Conservation (phyloP, 2,329 filamentous ascomycete genomes). For the Aureobasidium sp. region DNA sequence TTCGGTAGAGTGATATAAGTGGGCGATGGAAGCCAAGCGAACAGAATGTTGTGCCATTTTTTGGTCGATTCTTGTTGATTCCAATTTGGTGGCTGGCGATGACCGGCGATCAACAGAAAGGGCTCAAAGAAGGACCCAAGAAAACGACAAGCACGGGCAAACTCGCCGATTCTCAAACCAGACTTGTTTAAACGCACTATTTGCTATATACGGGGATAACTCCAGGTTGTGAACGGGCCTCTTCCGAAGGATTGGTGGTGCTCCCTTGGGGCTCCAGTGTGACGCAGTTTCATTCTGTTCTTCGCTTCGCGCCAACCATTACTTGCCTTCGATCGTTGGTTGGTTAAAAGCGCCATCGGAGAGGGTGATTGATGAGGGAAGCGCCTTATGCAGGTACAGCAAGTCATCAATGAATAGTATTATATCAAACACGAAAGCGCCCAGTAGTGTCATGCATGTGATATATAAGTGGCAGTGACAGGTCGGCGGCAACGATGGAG, state of each 20-base stretch:
- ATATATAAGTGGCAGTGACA: background rate
- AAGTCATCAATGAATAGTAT: background rate
- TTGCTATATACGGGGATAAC: background rate
- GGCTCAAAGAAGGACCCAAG: background rate
- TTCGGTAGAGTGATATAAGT: slow-evolving; percentile 9
- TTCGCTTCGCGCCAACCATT: background rate
- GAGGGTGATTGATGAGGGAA: background rate
- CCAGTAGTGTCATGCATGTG: slow-evolving; percentile 7
- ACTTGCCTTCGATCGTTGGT: background rate
- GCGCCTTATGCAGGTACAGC: slow-evolving; percentile 10
- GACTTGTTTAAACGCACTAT: background rate
- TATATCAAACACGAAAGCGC: background rate
- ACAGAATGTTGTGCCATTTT: background rate
- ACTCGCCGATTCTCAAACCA: background rate
- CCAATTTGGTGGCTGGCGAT: slow-evolving; percentile 10
- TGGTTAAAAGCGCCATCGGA: background rate
- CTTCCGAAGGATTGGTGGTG: background rate
- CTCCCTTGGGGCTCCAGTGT: background rate
- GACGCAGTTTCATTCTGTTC: background rate
- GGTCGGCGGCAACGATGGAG: background rate
- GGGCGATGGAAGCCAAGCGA: slow-evolving; percentile 10
- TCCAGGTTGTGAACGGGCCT: background rate
- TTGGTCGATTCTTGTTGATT: slow-evolving; percentile 1
- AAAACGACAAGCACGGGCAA: background rate
- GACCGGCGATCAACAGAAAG: background rate